Percentiles rank a stretch among this genome's conserved stretches.
phyloP scores from a whole-genome alignment of 1,284 basidiomycete genomes.

The Cutaneotrichosporon curvatum region DNA sequence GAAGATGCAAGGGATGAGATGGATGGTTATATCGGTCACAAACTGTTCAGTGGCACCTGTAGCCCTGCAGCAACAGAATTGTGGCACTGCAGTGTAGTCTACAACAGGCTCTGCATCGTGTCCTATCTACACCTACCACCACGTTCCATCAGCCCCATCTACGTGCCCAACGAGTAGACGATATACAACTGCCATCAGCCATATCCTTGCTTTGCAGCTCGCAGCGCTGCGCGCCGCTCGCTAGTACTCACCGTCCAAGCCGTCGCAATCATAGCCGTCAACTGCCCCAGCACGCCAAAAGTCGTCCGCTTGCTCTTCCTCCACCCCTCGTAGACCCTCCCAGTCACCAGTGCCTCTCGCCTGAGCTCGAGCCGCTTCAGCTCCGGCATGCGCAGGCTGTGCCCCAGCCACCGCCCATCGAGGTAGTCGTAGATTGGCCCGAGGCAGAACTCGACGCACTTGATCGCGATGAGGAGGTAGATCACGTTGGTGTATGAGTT shows the following conservation, averaged over 20 bases:
- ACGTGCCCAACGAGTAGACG: too few species aligned
- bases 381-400: slow-evolving; percentile 27
- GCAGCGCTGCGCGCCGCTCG: too few species aligned
- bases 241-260: slow-evolving; percentile 12
- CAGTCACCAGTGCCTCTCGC: slow-evolving; percentile 12
- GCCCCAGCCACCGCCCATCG: slow-evolving; percentile 23
- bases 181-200: slow-evolving; percentile 6
- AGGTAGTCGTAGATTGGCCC: slow-evolving; percentile 28
- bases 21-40: too few species aligned
- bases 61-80: too few species aligned
- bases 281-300: slow-evolving; percentile 8
- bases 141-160: too few species aligned
- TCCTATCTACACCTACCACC: too few species aligned
- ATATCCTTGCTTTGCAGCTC: not conserved
- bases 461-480: slow-evolving; percentile 42
- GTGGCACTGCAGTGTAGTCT: too few species aligned
- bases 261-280: slow-evolving; percentile 11
- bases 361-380: slow-evolving; percentile 22
- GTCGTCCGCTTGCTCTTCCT: slow-evolving; percentile 9
- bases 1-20: too few species aligned
- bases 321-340: slow-evolving; percentile 9
- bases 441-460: slow-evolving; percentile 34
- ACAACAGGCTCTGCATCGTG: too few species aligned
- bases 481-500: slow-evolving; percentile 38
- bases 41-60: too few species aligned